Base-by-base conservation (phyloP, 805 yeast species). In the Jamesozyma hellenica region DNA sequence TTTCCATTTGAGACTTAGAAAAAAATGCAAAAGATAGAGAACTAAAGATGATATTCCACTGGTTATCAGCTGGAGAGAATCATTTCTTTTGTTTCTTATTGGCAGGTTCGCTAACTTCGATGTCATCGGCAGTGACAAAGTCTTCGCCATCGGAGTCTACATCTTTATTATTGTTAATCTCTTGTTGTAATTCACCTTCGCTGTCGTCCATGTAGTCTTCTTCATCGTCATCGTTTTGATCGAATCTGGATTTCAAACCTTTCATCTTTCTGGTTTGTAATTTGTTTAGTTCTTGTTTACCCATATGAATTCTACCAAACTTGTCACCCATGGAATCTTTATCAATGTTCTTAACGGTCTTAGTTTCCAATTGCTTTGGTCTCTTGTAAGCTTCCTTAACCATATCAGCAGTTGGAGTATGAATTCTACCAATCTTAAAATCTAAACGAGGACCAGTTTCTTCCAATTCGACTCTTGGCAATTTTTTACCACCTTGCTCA, bases 191-290 rank as follows among this genome's bases (percentile, higher is more conserved):
- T 21, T 60, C 68, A 33, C 60, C 65, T 38, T 64, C 73, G 21
- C 55, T 66, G 9, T 60, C 70, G 32, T 65, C 67, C 4, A 57
- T 55, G 21, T 66, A 74, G 2, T 67, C 75, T 15, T 45, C 47
- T 35, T 68, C 76, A 38, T 71, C 80, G 32, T 74, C 76, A 28
- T 25, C 74, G 23, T 64, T 66, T 64, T 85, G 95, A 60, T 88
- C 96, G 53, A 72, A 88, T 60, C 74, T 77, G 41, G 83, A 72
- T 68, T 92, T 92, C 58, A 92, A 72, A 61, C 98, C 98, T 73
- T 92, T 92, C 96, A 92, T 86, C 77, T 92, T 92, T 67, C 98
- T 78, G 5, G 98, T 90, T 67, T 92, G 98, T 60, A 92, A 64
- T 62, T 80, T 80, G 58, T 75, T 71, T 61, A 92, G 70, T 61